phyloP scores from a whole-genome alignment of 768 basidiomycete species.

The Tylopilus plumbeoviolaceoides region DNA sequence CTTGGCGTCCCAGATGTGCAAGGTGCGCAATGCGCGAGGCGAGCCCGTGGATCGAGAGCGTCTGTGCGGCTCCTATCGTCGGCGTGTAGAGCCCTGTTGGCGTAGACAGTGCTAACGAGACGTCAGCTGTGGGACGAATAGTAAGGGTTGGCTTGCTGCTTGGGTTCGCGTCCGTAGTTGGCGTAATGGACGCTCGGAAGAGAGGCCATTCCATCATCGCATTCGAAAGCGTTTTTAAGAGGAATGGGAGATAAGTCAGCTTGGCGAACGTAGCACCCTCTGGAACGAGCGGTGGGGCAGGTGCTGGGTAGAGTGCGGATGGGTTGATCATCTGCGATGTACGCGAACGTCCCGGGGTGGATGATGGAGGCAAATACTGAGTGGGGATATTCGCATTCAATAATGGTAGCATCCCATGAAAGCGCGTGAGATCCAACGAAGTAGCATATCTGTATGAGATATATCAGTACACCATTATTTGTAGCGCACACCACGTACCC shows the following conservation, averaged over 20 bases:
- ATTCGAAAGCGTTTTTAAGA: slow-evolving; percentile 76
- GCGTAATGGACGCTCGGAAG: slow-evolving; percentile 71
- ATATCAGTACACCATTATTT: slow-evolving; percentile 1
- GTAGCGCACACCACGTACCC: slow-evolving; percentile 41
- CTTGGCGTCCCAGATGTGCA: slow-evolving; percentile 60
- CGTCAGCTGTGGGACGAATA: slow-evolving; percentile 70
- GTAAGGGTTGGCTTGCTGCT: slow-evolving; percentile 60
- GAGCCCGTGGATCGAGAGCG: slow-evolving; percentile 54
- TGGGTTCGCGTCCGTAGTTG: slow-evolving; percentile 18
- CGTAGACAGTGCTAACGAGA: slow-evolving; percentile 73
- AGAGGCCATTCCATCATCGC: slow-evolving; percentile 85
- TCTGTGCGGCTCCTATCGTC: slow-evolving; percentile 54
- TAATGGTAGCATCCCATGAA: slow-evolving; percentile 57
- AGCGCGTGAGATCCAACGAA: slow-evolving; percentile 66
- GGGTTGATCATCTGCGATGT: slow-evolving; percentile 34
- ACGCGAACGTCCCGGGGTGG: slow-evolving; percentile 27
- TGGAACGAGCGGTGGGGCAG: slow-evolving; percentile 42
- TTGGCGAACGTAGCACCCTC: slow-evolving; percentile 54
- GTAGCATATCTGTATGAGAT: slow-evolving; percentile 56
- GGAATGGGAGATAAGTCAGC: slow-evolving; percentile 78
- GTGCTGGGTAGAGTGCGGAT: slow-evolving; percentile 36
- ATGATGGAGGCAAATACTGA: slow-evolving; percentile 44
- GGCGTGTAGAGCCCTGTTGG: slow-evolving; percentile 84
- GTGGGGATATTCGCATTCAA: slow-evolving; percentile 69
- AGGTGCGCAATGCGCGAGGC: slow-evolving; percentile 59